Evolutionary conservation across 495 filamentous ascomycete genomes (phyloP).

Genomic region (Penicillium desertorum): DNA sequence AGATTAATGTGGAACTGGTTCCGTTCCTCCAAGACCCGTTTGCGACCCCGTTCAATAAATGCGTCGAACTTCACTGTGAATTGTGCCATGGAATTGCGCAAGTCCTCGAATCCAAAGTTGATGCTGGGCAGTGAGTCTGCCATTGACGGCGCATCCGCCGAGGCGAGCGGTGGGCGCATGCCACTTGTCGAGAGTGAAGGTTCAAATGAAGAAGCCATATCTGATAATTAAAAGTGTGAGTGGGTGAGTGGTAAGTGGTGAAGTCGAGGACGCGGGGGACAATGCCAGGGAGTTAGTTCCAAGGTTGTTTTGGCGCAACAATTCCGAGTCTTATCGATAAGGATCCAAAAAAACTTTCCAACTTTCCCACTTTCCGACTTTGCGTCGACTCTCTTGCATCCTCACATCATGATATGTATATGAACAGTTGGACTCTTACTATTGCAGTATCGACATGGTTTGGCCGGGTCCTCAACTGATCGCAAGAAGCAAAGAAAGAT

Average conservation of each 20-base stretch:
- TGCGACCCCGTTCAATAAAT: conserved; percentile 88
- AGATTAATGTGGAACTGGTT: conserved; percentile 92
- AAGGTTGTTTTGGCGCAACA: conserved; percentile 34
- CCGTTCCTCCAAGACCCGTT: conserved; percentile 84
- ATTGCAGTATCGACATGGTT: conserved; percentile 40
- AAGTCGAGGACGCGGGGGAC: conserved; percentile 10
- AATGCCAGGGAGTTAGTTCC: conserved; percentile 1
- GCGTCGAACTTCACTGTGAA: conserved; percentile 91
- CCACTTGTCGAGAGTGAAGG: conserved; percentile 71
- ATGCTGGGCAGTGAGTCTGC: conserved; percentile 84
- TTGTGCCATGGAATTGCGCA: conserved; percentile 90
- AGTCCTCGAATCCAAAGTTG: conserved; percentile 94
- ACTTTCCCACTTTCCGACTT: not conserved
- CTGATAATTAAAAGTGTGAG: not conserved
- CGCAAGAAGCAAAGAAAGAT: conserved; percentile 42
- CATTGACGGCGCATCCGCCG: conserved; percentile 59
- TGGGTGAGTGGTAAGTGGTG: not conserved
- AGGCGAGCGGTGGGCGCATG: conserved; percentile 66
- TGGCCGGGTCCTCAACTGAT: conserved; percentile 27
- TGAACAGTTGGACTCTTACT: not conserved
- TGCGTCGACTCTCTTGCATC: not conserved
- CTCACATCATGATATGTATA: conserved; percentile 7
- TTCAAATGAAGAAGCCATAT: conserved; percentile 61
- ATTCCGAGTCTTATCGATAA: conserved; percentile 27
- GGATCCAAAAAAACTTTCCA: conserved; percentile 20